These are phyloP conservation scores for Quercus robur DNA, from an alignment of 306 rosid species.

Conservation along the genomic window DNA sequence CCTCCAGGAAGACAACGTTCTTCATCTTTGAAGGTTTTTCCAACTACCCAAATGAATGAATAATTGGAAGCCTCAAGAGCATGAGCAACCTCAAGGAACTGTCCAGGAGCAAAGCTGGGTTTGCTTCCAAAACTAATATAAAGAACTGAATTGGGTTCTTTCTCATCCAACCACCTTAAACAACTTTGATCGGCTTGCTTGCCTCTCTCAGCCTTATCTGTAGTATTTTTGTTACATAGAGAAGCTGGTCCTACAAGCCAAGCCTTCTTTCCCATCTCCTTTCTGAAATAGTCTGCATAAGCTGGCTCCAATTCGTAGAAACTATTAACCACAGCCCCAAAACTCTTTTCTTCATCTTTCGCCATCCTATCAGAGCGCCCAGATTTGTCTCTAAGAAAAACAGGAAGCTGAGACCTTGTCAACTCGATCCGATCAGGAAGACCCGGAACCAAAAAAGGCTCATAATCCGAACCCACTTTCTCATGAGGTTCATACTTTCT, in stretches of 20 bases:
- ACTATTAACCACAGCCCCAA: slow-evolving; percentile 54
- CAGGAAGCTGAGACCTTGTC: slow-evolving; percentile 50
- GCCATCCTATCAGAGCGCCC: slow-evolving; percentile 1
- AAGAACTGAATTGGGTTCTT: slow-evolving; percentile 51
- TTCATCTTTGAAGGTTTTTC: slow-evolving; percentile 23
- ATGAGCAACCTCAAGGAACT: slow-evolving; percentile 52
- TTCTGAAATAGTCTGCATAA: slow-evolving; percentile 38
- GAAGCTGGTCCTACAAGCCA: slow-evolving; percentile 71
- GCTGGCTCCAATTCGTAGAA: slow-evolving; percentile 50
- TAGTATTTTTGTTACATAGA: slow-evolving; percentile 29
- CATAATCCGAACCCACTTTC: slow-evolving; percentile 33
- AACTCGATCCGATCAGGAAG: slow-evolving; percentile 46
- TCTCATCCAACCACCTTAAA: slow-evolving; percentile 51
- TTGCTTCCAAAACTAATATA: slow-evolving; percentile 60
- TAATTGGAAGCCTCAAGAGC: slow-evolving; percentile 51
- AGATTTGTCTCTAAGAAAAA: slow-evolving; percentile 22
- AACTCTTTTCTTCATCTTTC: slow-evolving; percentile 31
- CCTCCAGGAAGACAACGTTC: slow-evolving; percentile 28
- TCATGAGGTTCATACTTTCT: slow-evolving; percentile 17
- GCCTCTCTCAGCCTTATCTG: slow-evolving; percentile 45
- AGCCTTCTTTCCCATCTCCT: slow-evolving; percentile 25
- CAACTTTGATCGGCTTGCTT: slow-evolving; percentile 32
- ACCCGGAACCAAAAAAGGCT: slow-evolving; percentile 40
- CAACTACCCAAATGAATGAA: slow-evolving; percentile 65
- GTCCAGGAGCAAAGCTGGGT: slow-evolving; percentile 29